These are phyloP conservation scores for Aspergillus flavus DNA, from an alignment of 2,329 filamentous ascomycete species.

Conservation along the genomic window DNA sequence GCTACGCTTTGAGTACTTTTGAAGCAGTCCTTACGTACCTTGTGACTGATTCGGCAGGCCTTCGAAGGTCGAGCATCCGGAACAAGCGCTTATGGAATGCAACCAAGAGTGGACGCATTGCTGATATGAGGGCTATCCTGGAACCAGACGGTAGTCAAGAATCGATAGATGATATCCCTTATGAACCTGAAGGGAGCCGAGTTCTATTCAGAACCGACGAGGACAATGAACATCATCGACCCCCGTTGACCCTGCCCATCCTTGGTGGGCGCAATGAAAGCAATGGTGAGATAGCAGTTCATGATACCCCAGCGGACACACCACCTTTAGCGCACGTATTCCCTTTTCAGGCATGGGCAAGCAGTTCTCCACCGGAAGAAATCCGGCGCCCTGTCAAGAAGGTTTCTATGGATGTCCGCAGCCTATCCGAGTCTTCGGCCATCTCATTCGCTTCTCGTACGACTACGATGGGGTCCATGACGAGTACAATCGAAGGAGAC, in stretches of 20 bases:
- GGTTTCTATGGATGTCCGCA: conserved; percentile 87
- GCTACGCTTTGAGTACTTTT: conserved; percentile 93
- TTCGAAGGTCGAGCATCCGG: conserved; percentile 80
- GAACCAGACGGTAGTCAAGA: conserved; percentile 64
- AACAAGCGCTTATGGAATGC: conserved; percentile 91
- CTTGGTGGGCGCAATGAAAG: conserved; percentile 24
- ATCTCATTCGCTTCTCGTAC: conserved; percentile 81
- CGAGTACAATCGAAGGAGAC: conserved; percentile 78
- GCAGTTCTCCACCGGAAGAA: conserved; percentile 43
- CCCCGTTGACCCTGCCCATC: conserved; percentile 24
- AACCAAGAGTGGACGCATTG: conserved; percentile 73
- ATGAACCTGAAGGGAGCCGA: conserved; percentile 42
- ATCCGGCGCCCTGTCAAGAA: conserved; percentile 66
- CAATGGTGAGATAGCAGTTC: conserved; percentile 19
- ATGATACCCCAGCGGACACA: conserved; percentile 28
- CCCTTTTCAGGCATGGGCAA: conserved; percentile 73
- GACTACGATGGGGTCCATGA: conserved; percentile 73
- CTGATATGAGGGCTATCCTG: conserved; percentile 75
- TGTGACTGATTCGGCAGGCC: conserved; percentile 74
- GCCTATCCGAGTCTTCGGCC: conserved; percentile 82
- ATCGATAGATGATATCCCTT: conserved; percentile 33
- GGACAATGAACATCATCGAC: conserved; percentile 29
- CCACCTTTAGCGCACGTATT: conserved; percentile 77
- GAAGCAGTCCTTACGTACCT: conserved; percentile 93
- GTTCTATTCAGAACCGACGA: conserved; percentile 40